Percentiles rank a stretch among this genome's conserved stretches.
Conservation (phyloP, 129 eudicot species). For the Flaveria bidentis region DNA sequence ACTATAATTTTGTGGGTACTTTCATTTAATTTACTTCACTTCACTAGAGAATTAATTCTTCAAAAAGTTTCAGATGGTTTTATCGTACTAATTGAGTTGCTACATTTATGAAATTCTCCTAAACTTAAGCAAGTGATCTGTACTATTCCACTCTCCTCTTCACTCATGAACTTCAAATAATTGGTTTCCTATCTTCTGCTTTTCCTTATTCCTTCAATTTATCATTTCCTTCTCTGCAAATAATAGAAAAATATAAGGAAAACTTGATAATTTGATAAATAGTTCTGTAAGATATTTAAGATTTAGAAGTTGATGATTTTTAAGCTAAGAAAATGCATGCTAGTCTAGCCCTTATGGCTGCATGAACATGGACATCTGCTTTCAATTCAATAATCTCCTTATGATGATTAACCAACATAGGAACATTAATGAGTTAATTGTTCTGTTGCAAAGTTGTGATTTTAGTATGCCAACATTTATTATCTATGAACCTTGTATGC, state of each 20-base stretch:
- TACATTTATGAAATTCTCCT: neutral
- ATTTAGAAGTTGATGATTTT: neutral
- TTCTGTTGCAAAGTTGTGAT: neutral
- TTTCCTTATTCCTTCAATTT: neutral
- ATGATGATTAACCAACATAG: neutral
- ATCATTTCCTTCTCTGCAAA: neutral
- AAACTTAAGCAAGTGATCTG: constrained; percentile 1
- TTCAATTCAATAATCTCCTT: neutral
- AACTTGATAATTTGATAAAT: neutral
- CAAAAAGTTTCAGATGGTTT: neutral
- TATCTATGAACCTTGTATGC: constrained; percentile 9
- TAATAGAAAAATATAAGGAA: neutral
- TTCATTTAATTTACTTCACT: neutral
- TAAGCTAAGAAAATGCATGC: neutral
- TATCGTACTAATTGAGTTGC: neutral
- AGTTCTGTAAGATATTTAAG: neutral
- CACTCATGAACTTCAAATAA: neutral
- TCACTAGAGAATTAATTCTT: neutral
- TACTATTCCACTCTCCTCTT: neutral
- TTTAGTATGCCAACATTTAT: constrained; percentile 5
- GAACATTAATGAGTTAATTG: neutral
- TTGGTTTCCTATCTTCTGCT: neutral
- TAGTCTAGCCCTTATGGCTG: neutral
- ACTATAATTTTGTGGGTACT: neutral
- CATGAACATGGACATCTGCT: neutral